Base-by-base conservation (phyloP, 75 land plant genomes). In the Isoetes taiwanensis region DNA sequence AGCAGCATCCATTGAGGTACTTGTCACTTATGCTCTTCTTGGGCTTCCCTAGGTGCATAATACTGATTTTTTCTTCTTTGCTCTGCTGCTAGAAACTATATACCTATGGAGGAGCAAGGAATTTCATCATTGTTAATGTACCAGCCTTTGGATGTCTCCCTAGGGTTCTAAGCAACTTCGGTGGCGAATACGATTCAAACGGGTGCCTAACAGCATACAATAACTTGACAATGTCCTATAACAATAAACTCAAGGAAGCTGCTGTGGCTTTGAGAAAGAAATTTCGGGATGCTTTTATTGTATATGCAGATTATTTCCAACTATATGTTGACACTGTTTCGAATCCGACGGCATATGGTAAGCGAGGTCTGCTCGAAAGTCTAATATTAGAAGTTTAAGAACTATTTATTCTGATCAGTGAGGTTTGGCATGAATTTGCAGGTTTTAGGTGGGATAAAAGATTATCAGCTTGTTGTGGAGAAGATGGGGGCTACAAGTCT, bases 391-490 rank as follows among this genome's bases (percentile, higher is more conserved):
- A 37, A 37, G 14, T 37, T 9, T 16, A 46, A 46, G 16, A 6
- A 8, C 16, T 46, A 46, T 8, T 46, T 46, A 19, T 6, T 46
- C 16, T 8, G 50, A 3, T 46, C 23, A 19, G 4, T 46, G 25
- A 6, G 50, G 5, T 46, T 46, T 46, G 4, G 9, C 23, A n/a
- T n/a, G n/a, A n/a, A 19, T 16, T 19, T 46, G 50, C n/a, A 46
- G 50, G 50, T 19, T 4, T 46, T 5, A 5, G 5, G 16, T 4
- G 5, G 5, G 25, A 6, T 46, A 23, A 23, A 6, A 46, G 21
- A 5, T 16, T 46, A 46, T 6, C 50, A 6, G 50, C 50, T 5
- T 46, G 50, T 46, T 46, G 50, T 46, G 50, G 50, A 46, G 50
- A 23, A 6, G 50, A 23, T 6, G 50, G 50, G 16, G 25, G 25